Conservation (phyloP, 2,329 filamentous ascomycete species). For the Trichoderma koningii region DNA sequence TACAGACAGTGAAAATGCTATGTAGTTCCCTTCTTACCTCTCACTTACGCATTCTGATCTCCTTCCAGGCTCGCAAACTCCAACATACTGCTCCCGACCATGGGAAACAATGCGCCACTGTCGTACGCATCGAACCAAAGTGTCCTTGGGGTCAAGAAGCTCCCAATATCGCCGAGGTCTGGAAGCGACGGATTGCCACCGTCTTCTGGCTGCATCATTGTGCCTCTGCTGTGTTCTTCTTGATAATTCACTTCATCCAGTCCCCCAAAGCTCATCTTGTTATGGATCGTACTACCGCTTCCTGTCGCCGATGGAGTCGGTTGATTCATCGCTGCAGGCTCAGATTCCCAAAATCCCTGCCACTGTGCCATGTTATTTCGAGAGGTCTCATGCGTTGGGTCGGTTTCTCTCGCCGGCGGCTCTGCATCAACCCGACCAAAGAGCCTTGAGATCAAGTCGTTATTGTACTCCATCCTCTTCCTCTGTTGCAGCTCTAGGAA, state of each 20-base stretch:
- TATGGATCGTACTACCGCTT: neutral
- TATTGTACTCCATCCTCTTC: constrained; percentile 9
- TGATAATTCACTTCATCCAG: neutral
- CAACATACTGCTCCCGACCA: neutral
- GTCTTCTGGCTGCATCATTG: neutral
- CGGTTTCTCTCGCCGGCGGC: neutral
- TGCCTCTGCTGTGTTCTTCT: neutral
- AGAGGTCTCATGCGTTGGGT: neutral
- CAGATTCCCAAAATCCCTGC: neutral
- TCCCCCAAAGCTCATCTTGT: neutral
- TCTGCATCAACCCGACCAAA: constrained; percentile 8
- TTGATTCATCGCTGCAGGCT: neutral
- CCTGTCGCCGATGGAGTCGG: neutral
- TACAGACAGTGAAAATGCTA: neutral
- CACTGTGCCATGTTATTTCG: neutral
- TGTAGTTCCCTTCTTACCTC: neutral
- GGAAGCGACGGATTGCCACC: neutral
- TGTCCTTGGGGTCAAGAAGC: neutral
- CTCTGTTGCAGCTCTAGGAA: constrained; percentile 5
- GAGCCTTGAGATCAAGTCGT: neutral
- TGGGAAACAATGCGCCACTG: constrained; percentile 1
- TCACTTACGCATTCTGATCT: neutral
- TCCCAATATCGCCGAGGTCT: neutral
- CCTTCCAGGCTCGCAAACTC: constrained; percentile 5
- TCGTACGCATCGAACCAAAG: constrained; percentile 5